phyloP scores from a whole-genome alignment of 2,329 filamentous ascomycete genomes.

The Leptosphaerulina australis region DNA sequence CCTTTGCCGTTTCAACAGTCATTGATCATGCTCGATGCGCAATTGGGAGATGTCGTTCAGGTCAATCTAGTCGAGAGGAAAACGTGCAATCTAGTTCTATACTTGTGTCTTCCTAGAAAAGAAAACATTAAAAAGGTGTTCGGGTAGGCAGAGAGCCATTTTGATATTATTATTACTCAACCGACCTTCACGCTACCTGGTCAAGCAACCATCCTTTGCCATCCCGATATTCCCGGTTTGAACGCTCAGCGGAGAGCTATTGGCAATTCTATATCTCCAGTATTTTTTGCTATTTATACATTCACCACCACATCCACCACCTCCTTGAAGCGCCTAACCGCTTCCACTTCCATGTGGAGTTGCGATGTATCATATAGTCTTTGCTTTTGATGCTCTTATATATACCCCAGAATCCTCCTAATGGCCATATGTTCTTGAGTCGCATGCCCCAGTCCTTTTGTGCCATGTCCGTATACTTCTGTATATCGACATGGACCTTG shows the following conservation, averaged over 20 bases:
- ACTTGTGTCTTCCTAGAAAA: too few species aligned
- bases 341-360: constrained; percentile 43
- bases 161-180: background rate
- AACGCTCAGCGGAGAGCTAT: background rate
- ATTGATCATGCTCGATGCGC: too few species aligned
- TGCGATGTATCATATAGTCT: constrained; percentile 45
- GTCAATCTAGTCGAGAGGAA: background rate
- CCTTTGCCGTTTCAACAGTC: too few species aligned
- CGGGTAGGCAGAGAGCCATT: background rate
- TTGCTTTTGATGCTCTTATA: constrained; percentile 47
- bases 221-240: background rate
- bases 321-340: constrained; percentile 4
- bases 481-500: constrained; percentile 62
- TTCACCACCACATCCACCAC: constrained; percentile 20
- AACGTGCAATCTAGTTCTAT: background rate
- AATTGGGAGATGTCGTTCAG: constrained; percentile 1
- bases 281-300: background rate
- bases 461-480: constrained; percentile 36
- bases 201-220: background rate
- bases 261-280: background rate
- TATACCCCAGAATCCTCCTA: constrained; percentile 48
- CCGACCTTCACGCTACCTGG: too few species aligned
- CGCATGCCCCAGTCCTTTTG: constrained; percentile 34
- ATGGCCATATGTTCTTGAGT: constrained; percentile 43
- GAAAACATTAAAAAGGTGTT: background rate